Conservation (phyloP, 1,284 basidiomycete species). For the Cutaneotrichosporon sp. region DNA sequence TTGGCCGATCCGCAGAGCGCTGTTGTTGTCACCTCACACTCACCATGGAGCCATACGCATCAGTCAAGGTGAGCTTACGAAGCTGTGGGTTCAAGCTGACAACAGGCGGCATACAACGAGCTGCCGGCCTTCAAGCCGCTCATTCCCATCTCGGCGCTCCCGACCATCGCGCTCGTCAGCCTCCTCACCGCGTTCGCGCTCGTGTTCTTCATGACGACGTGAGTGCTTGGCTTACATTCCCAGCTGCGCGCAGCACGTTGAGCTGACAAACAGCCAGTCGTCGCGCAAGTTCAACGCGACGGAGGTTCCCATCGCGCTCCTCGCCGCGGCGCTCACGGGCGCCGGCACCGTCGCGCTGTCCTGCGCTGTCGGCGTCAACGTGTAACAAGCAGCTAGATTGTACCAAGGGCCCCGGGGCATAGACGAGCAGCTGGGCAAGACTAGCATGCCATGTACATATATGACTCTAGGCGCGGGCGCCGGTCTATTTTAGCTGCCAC, state of each 20-base stretch:
- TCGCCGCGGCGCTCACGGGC: slow-evolving; percentile 75
- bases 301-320: slow-evolving; percentile 67
- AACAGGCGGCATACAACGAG: slow-evolving; percentile 60
- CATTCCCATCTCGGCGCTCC: slow-evolving; percentile 66
- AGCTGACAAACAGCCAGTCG: slow-evolving; percentile 16
- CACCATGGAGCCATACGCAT: slow-evolving; percentile 18
- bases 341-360: slow-evolving; percentile 84
- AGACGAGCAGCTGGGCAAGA: neutral
- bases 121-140: slow-evolving; percentile 67
- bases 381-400: slow-evolving; percentile 57
- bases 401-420: neutral
- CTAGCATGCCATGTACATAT: slow-evolving; percentile 7
- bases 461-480: neutral
- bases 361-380: slow-evolving; percentile 81
- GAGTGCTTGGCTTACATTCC: slow-evolving; percentile 29
- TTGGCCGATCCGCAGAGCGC: neutral
- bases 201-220: slow-evolving; percentile 89
- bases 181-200: slow-evolving; percentile 73
- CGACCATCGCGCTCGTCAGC: slow-evolving; percentile 70
- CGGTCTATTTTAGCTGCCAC: neutral
- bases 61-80: slow-evolving; percentile 23
- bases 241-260: neutral
- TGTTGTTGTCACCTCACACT: neutral
- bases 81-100: slow-evolving; percentile 10
- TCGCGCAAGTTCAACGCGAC: slow-evolving; percentile 32